phyloP scores from a whole-genome alignment of 768 basidiomycete genomes.

The Glaciozyma martinii region DNA sequence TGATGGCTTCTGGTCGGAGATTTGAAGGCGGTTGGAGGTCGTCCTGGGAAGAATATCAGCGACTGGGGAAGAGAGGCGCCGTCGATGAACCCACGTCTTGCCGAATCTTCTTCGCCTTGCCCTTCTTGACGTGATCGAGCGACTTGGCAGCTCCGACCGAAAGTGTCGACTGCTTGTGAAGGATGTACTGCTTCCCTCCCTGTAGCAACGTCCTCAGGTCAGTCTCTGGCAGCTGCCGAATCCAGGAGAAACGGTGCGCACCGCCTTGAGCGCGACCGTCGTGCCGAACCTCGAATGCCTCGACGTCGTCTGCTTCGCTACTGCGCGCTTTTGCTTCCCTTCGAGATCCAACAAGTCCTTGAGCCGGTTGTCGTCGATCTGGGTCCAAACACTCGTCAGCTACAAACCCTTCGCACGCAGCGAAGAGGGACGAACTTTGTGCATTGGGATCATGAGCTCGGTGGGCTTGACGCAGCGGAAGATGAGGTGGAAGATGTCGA shows the following conservation, averaged over 20 bases:
- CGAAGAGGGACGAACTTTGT: conserved; percentile 6
- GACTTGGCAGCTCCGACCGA: conserved; percentile 57
- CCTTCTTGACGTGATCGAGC: conserved; percentile 61
- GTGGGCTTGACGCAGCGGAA: conserved; percentile 68
- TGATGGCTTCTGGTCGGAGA: conserved; percentile 40
- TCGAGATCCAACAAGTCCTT: conserved; percentile 70
- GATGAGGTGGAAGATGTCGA: conserved; percentile 87
- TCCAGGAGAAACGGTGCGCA: conserved; percentile 22
- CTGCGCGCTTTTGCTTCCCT: conserved; percentile 53
- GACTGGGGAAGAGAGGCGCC: background rate
- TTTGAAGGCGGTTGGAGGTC: conserved; percentile 36
- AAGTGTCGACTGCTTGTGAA: conserved; percentile 79
- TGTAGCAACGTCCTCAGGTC: conserved; percentile 7
- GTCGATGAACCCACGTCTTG: conserved; percentile 35
- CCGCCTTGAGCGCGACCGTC: conserved; percentile 68
- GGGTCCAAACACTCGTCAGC: background rate
- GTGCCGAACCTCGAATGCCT: conserved; percentile 96
- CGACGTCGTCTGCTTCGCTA: conserved; percentile 48
- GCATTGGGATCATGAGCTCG: conserved; percentile 38
- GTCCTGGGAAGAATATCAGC: conserved; percentile 13
- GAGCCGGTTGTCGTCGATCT: conserved; percentile 43
- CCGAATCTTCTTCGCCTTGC: conserved; percentile 48
- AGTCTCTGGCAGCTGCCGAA: background rate
- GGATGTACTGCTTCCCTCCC: conserved; percentile 47
- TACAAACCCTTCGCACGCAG: background rate